Percentiles rank a stretch among this genome's conserved stretches.
phyloP scores from a whole-genome alignment of 2,329 filamentous ascomycete genomes.

The Pseudogymnoascus sp. region DNA sequence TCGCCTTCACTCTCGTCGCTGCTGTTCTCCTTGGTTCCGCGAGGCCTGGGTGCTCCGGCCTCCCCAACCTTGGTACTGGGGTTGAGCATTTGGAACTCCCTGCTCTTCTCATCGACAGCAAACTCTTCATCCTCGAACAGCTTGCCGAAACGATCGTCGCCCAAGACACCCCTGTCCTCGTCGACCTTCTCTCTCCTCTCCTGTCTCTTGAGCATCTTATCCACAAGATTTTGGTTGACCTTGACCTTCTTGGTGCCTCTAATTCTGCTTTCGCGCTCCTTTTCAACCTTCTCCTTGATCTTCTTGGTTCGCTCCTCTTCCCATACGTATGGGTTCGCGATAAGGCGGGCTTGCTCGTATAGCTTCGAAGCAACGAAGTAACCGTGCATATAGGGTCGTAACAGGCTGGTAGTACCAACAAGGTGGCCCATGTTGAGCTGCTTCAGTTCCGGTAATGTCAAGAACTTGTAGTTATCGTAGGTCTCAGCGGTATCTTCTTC shows the following conservation, averaged over 20 bases:
- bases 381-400: conserved; percentile 97
- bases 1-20: conserved; percentile 36
- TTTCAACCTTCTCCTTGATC: conserved; percentile 90
- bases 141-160: conserved; percentile 76
- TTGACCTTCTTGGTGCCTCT: conserved; percentile 95
- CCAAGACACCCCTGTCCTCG: conserved; percentile 57
- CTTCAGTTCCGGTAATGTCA: conserved; percentile 78
- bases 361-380: conserved; percentile 94
- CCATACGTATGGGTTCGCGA: conserved; percentile 88
- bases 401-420: conserved; percentile 77
- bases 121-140: conserved; percentile 93
- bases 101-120: conserved; percentile 77
- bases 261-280: conserved; percentile 91
- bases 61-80: conserved; percentile 59
- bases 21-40: conserved; percentile 33
- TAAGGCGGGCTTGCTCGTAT: conserved; percentile 89
- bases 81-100: conserved; percentile 82
- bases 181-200: conserved; percentile 52
- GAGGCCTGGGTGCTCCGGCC: conserved; percentile 31
- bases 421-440: conserved; percentile 80
- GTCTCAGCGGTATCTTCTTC: conserved; percentile 70
- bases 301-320: conserved; percentile 87
- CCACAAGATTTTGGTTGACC: conserved; percentile 77
- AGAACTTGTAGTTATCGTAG: conserved; percentile 99
- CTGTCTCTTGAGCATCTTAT: conserved; percentile 61